Conservation (phyloP, 2,329 filamentous ascomycete genomes). For the Hymenoscyphus salicellus region DNA sequence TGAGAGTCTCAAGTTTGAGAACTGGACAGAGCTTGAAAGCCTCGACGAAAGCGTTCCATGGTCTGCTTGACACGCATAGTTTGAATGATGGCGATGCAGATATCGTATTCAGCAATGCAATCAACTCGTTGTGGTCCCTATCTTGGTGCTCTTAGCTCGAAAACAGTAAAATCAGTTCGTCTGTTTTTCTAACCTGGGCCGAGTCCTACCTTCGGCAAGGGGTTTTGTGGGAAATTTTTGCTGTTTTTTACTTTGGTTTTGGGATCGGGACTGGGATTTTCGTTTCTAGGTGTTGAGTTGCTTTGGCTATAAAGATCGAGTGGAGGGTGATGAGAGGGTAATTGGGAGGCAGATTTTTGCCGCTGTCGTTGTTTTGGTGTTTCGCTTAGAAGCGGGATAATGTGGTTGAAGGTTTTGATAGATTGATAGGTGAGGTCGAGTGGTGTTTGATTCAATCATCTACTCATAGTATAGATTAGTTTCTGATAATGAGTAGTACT, state of each 20-base stretch:
- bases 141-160: neutral
- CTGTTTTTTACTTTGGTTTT: too few species aligned
- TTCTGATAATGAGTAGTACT: too few species aligned
- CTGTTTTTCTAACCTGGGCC: neutral
- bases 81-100: conserved; percentile 10
- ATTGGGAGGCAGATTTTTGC: neutral
- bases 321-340: neutral
- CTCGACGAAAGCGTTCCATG: conserved; percentile 16
- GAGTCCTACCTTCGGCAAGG: neutral
- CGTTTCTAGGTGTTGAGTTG: too few species aligned
- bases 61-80: conserved; percentile 21
- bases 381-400: neutral
- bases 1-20: conserved; percentile 29
- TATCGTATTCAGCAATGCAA: neutral
- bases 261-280: too few species aligned
- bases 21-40: conserved; percentile 5
- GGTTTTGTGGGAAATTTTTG: neutral
- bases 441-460: neutral
- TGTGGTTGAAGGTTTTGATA: neutral
- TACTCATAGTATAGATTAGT: neutral
- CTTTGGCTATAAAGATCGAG: too few species aligned
- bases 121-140: conserved; percentile 3
- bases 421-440: neutral
- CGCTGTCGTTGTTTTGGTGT: neutral
- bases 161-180: neutral